Evolutionary conservation across 345 rosid genomes (phyloP), one percentile per base, ranked within the genome.

Genomic region (Eucalyptus globulus): DNA sequence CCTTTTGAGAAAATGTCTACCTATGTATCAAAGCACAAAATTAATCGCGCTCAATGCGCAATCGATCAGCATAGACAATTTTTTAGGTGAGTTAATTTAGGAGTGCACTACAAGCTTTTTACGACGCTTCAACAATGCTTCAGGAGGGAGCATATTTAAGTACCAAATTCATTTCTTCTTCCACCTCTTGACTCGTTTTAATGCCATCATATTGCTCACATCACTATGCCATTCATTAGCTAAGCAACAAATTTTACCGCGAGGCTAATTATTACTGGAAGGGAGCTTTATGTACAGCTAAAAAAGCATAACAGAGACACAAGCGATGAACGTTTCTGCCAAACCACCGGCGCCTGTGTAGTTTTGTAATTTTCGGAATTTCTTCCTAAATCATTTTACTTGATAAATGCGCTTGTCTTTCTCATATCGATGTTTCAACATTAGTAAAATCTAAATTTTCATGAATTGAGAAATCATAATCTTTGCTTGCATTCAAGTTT

Each of bases 171-270:
- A 22, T 29, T 22, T 22, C 2, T 56, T 22, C 27, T 56, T 56
- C 62, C 62, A 56, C 6, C 27, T 24, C 27, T 22, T 2, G 62
- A 56, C 27, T 22, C 62, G 10, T 56, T 24, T 22, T 56, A 29
- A 56, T 24, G 62, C 62, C 62, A 19, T 56, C 62, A 56, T 24
- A 56, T 56, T 56, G 62, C 62, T 24, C 11, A 22, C 27, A 1
- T 24, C 12, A 56, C 62, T 22, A 24, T 56, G 3, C 12, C 60
- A 22, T 19, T 27, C 60, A 9, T 22, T 54, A 21, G 27, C 60
- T 0, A 56, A 1, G 62, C 13, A 56, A 56, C 62, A 24, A 24
- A 24, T 24, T 56, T 24, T 1, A 1, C 6, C 1, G 12, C 27
- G 0, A 56, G 29, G 62, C 27, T 5, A 56, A 56, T 5, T 22